A percentile compares a stretch with the other conserved stretches of the same genome.
These are phyloP conservation scores for Neurospora tetraspora DNA, from an alignment of 495 filamentous ascomycete species.

Conservation along the genomic window DNA sequence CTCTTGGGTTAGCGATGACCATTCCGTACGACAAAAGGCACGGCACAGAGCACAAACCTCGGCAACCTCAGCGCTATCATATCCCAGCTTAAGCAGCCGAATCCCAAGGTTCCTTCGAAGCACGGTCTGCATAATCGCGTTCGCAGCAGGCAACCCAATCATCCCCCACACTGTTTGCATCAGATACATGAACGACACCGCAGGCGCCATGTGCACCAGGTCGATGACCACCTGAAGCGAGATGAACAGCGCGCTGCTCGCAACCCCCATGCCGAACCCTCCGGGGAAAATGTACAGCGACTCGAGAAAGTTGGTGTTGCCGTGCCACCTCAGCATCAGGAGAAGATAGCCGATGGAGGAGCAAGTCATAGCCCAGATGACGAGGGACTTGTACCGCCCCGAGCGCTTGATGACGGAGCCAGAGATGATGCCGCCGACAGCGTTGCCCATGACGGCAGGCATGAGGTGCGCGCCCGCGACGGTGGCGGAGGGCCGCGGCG, in stretches of 20 bases:
- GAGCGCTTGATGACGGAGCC: slow-evolving; percentile 49
- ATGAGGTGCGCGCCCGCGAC: slow-evolving; percentile 51
- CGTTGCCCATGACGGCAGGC: slow-evolving; percentile 56
- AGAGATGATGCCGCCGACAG: slow-evolving; percentile 49
- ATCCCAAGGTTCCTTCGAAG: slow-evolving; percentile 13
- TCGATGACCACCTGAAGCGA: slow-evolving; percentile 45
- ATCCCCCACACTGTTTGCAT: slow-evolving; percentile 41
- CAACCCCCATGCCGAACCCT: slow-evolving; percentile 45
- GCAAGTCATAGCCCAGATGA: slow-evolving; percentile 40
- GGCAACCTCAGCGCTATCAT: slow-evolving; percentile 12
- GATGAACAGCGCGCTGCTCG: slow-evolving; percentile 44
- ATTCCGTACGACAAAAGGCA: not conserved
- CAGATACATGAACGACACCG: slow-evolving; percentile 44
- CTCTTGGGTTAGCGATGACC: not conserved
- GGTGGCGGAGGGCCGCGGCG: slow-evolving; percentile 37
- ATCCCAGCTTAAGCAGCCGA: slow-evolving; percentile 16
- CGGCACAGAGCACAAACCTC: no score
- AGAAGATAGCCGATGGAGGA: slow-evolving; percentile 44
- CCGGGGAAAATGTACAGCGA: slow-evolving; percentile 54
- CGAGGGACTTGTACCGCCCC: slow-evolving; percentile 48
- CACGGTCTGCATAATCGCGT: slow-evolving; percentile 30
- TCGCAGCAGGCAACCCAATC: slow-evolving; percentile 40
- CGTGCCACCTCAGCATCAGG: slow-evolving; percentile 51
- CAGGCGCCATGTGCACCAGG: slow-evolving; percentile 43
- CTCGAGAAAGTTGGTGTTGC: slow-evolving; percentile 48